phyloP scores from a whole-genome alignment of 2,329 filamentous ascomycete species.

The Ophiostoma tasmaniense region DNA sequence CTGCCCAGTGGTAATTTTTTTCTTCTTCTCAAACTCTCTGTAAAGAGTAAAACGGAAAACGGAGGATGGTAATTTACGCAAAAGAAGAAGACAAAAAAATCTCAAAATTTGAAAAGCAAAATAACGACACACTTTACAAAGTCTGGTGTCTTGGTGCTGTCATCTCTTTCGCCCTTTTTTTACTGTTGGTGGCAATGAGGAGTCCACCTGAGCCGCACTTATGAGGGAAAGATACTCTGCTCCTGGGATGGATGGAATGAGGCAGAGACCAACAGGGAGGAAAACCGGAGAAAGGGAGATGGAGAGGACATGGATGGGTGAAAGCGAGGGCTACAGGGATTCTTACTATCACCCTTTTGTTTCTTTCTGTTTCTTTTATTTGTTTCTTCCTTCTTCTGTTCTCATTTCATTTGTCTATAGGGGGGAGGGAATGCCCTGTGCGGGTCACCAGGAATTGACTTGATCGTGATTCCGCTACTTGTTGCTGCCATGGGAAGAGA shows the following conservation, averaged over 20 bases:
- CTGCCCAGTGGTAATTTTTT: constrained; percentile 40
- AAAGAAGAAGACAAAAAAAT: constrained; percentile 10
- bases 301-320: not conserved
- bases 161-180: constrained; percentile 9
- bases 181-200: constrained; percentile 14
- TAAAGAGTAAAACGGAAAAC: constrained; percentile 9
- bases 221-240: constrained; percentile 99
- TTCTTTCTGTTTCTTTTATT: not conserved
- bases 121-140: not conserved
- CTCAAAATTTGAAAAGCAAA: constrained; percentile 8
- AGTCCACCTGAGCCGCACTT: constrained; percentile 63
- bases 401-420: constrained; percentile 18
- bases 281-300: not conserved
- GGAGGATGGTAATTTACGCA: constrained; percentile 13
- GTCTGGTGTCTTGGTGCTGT: constrained; percentile 9
- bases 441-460: constrained; percentile 73
- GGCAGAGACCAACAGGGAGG: not conserved
- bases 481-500: not conserved
- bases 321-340: not conserved
- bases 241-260: constrained; percentile 21
- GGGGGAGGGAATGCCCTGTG: constrained; percentile 97
- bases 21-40: not conserved
- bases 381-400: constrained; percentile 10
- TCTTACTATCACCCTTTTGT: constrained; percentile 11
- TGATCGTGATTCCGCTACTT: constrained; percentile 66